Percentiles rank a stretch among this genome's conserved stretches.
Conservation (phyloP, 352 stramenopile species). For the Pythium aphanidermatum region DNA sequence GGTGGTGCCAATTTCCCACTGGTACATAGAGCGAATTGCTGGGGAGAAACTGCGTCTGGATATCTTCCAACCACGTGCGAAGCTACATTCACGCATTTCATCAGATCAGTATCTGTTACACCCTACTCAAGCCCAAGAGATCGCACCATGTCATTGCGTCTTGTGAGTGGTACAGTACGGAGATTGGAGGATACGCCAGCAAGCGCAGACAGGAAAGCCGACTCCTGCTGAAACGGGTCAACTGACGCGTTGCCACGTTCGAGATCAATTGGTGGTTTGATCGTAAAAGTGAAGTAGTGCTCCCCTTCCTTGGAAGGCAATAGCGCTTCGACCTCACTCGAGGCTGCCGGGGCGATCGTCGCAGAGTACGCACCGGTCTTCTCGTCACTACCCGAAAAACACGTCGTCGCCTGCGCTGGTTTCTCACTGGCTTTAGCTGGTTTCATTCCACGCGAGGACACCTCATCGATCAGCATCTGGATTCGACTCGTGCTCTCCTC, state of each 20-base stretch:
- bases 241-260: conserved; percentile 28
- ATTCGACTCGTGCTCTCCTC: conserved; percentile 51
- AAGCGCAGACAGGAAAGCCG: conserved; percentile 58
- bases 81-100: conserved; percentile 31
- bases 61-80: conserved; percentile 54
- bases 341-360: not conserved
- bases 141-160: conserved; percentile 71
- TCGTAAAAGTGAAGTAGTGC: conserved; percentile 65
- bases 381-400: too few relatives aligned
- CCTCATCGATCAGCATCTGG: conserved; percentile 76
- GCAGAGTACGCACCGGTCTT: conserved; percentile 1
- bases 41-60: conserved; percentile 61
- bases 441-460: conserved; percentile 43
- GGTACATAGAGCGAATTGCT: conserved; percentile 77
- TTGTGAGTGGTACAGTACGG: conserved; percentile 46
- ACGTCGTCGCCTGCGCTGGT: too few relatives aligned
- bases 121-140: not conserved
- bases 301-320: conserved; percentile 50
- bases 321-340: conserved; percentile 45
- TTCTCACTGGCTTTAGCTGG: conserved; percentile 42
- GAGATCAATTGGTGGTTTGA: conserved; percentile 24
- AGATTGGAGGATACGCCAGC: conserved; percentile 74
- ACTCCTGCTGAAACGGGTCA: conserved; percentile 67
- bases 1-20: conserved; percentile 69
- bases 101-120: too few relatives aligned